Conservation (phyloP, 768 basidiomycete species). For the Amanita pallidorosea region DNA sequence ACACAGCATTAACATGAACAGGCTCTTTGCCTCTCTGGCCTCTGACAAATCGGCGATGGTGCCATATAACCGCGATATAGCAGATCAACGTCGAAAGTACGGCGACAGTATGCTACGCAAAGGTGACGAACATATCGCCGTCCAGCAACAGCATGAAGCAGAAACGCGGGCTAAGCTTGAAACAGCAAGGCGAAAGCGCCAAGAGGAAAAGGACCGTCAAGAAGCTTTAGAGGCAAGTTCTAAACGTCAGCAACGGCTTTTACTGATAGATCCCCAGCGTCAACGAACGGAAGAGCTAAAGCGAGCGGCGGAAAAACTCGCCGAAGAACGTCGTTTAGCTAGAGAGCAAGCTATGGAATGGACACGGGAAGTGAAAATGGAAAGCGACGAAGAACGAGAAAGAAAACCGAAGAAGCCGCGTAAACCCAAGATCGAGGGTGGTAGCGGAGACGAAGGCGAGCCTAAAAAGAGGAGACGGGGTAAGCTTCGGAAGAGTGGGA, state of each 20-base stretch:
- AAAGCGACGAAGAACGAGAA: conserved; percentile 75
- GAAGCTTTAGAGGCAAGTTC: conserved; percentile 55
- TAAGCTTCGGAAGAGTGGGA: conserved; percentile 50
- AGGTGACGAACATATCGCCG: conserved; percentile 66
- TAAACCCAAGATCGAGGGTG: conserved; percentile 42
- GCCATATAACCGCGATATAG: conserved; percentile 81
- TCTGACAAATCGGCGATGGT: conserved; percentile 56
- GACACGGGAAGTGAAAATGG: conserved; percentile 58
- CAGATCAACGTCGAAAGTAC: conserved; percentile 83
- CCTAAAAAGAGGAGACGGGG: conserved; percentile 65
- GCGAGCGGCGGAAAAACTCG: conserved; percentile 67
- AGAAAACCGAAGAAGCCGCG: conserved; percentile 43
- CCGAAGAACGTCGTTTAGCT: conserved; percentile 64
- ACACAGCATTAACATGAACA: conserved; percentile 18
- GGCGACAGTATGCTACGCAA: conserved; percentile 79
- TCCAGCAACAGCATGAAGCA: conserved; percentile 61
- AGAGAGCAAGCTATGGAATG: conserved; percentile 75
- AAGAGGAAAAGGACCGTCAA: conserved; percentile 63
- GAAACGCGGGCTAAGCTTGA: conserved; percentile 68
- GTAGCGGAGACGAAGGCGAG: conserved; percentile 49
- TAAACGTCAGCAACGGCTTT: not conserved
- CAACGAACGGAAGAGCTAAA: conserved; percentile 52
- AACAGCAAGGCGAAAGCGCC: conserved; percentile 63
- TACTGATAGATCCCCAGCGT: conserved; percentile 28
- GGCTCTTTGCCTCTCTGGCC: conserved; percentile 78